phyloP scores from a whole-genome alignment of 2,329 filamentous ascomycete genomes.

The Emmonsia crescens region DNA sequence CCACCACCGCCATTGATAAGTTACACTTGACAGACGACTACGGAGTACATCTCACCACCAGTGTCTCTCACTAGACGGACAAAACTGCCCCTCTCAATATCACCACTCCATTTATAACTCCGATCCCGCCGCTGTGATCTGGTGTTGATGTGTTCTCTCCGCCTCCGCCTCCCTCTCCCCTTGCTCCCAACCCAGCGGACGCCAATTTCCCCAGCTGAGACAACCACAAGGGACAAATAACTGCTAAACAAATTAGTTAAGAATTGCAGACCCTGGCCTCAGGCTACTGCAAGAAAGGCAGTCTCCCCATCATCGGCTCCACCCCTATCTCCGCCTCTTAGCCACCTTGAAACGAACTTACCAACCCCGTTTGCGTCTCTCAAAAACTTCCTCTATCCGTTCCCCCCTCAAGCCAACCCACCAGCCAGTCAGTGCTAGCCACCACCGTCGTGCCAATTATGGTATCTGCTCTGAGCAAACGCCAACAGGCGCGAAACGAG shows the following conservation, averaged over 20 bases:
- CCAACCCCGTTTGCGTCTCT: background rate
- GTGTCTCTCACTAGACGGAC: background rate
- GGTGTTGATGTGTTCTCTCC: background rate
- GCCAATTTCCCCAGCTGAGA: background rate
- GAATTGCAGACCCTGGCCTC: background rate
- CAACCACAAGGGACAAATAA: background rate
- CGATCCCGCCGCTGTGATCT: background rate
- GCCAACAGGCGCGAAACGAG: slow-evolving; percentile 96
- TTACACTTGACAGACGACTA: background rate
- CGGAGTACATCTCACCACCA: background rate
- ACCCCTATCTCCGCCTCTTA: background rate
- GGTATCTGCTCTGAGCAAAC: slow-evolving; percentile 74
- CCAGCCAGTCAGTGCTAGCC: background rate
- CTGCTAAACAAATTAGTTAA: background rate
- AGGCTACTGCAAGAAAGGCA: background rate
- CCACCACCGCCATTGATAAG: background rate
- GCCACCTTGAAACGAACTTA: background rate
- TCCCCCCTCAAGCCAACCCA: slow-evolving; percentile 9
- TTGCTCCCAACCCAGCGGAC: background rate
- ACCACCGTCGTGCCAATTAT: slow-evolving; percentile 34
- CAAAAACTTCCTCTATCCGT: background rate
- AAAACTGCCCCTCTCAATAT: background rate
- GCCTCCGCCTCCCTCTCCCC: background rate
- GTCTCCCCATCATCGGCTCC: background rate
- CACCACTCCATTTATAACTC: background rate